Evolutionary conservation across 2,329 filamentous ascomycete genomes (phyloP).

Genomic region (Aspergillus ustus): DNA sequence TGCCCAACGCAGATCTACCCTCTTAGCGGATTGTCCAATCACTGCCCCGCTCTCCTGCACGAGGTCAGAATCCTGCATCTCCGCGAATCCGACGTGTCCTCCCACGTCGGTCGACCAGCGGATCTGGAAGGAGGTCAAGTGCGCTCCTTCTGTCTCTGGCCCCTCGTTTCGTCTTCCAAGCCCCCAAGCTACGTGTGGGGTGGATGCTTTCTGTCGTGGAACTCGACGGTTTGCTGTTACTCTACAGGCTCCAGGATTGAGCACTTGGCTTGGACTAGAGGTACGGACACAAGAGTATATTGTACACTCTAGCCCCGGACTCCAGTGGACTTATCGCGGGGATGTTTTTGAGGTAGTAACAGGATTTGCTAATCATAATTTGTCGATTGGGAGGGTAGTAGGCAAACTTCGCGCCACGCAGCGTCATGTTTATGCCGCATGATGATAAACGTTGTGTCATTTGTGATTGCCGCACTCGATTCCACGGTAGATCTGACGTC

Average conservation of each 20-base stretch:
- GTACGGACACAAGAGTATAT: not conserved
- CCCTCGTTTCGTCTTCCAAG: not conserved
- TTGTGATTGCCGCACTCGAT: not conserved
- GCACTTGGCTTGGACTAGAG: not conserved
- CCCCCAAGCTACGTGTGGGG: not conserved
- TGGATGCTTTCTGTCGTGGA: not conserved
- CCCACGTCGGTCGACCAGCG: not conserved
- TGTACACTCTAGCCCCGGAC: no score
- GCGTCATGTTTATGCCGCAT: not conserved
- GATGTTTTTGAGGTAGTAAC: not conserved
- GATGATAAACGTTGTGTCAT: not conserved
- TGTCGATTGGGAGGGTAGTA: not conserved
- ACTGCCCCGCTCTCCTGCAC: not conserved
- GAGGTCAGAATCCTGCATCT: conserved; percentile 4
- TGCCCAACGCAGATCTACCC: conserved; percentile 15
- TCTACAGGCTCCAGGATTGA: not conserved
- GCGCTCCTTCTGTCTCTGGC: not conserved
- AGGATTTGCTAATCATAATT: not conserved
- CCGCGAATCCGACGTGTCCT: not conserved
- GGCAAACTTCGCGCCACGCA: not conserved
- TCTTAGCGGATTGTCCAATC: conserved; percentile 17
- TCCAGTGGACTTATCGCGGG: no score
- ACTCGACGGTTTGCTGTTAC: not conserved
- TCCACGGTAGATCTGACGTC: not conserved
- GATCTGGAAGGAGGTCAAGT: not conserved